Evolutionary conservation across 495 filamentous ascomycete genomes (phyloP).

Genomic region (Aspergillus biplanus): DNA sequence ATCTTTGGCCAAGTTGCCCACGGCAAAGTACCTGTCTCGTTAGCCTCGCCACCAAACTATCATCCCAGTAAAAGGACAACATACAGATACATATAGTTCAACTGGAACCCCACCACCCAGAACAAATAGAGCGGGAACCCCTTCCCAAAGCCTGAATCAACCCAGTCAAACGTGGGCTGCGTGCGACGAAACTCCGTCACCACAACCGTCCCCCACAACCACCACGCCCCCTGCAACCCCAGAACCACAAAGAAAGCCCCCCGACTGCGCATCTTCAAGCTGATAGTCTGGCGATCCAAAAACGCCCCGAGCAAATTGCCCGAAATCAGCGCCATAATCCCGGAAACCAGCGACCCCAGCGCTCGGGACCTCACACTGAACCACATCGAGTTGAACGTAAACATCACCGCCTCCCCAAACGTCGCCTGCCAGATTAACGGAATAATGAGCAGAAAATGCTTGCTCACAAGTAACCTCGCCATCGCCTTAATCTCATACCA

Average conservation of each 20-base stretch:
- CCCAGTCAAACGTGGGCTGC: conserved; percentile 61
- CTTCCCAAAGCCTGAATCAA: conserved; percentile 55
- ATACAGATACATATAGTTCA: conserved; percentile 66
- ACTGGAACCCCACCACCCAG: conserved; percentile 61
- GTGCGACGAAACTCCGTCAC: conserved; percentile 55
- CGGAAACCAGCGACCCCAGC: conserved; percentile 63
- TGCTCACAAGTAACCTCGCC: conserved; percentile 52
- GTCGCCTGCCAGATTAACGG: conserved; percentile 64
- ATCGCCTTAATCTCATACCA: conserved; percentile 57
- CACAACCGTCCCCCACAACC: conserved; percentile 63
- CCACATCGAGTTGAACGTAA: conserved; percentile 63
- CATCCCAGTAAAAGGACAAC: conserved; percentile 25
- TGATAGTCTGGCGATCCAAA: conserved; percentile 53
- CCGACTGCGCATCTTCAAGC: conserved; percentile 53
- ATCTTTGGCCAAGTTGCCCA: conserved; percentile 58
- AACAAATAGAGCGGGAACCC: conserved; percentile 63
- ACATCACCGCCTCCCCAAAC: conserved; percentile 65
- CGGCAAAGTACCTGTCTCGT: conserved; percentile 58
- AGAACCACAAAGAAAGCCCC: conserved; percentile 50
- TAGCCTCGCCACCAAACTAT: not conserved
- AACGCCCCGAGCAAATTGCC: conserved; percentile 61
- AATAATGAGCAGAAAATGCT: conserved; percentile 58
- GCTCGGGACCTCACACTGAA: conserved; percentile 65
- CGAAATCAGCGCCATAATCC: conserved; percentile 58
- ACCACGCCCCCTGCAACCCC: conserved; percentile 59